These are phyloP conservation scores for Endotrypanum monterogeii DNA, from an alignment of 208 protist species.

Conservation along the genomic window DNA sequence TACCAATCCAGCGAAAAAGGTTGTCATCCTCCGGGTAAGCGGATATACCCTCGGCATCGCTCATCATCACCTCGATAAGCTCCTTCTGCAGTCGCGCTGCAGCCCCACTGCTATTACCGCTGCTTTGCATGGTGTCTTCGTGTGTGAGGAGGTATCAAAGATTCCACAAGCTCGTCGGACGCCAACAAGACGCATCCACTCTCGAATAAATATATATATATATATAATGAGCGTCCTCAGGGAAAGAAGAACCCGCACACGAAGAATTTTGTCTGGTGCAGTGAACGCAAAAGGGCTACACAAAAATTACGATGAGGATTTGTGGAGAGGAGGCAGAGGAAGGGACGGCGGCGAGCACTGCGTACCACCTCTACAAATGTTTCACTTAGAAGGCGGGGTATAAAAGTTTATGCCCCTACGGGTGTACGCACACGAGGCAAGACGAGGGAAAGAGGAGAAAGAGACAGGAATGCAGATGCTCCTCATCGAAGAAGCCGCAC, in stretches of 20 bases:
- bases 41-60: slow-evolving; percentile 83
- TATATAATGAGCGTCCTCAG: no score
- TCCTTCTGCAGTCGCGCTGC: slow-evolving; percentile 91
- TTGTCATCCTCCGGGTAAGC: slow-evolving; percentile 96
- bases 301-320: no score
- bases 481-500: neutral
- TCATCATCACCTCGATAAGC: slow-evolving; percentile 94
- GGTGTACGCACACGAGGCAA: neutral
- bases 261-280: neutral
- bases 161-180: neutral
- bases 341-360: neutral
- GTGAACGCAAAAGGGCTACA: neutral
- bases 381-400: neutral
- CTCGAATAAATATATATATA: neutral
- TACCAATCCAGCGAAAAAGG: slow-evolving; percentile 93
- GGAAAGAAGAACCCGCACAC: no score
- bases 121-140: slow-evolving; percentile 13
- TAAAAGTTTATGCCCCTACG: neutral
- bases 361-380: neutral
- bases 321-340: no score
- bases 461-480: neutral
- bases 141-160: neutral
- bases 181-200: neutral
- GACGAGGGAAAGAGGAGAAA: neutral
- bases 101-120: slow-evolving; percentile 43